Base-by-base conservation (phyloP, 768 basidiomycete species). In the Hemileccinum rubropunctum region DNA sequence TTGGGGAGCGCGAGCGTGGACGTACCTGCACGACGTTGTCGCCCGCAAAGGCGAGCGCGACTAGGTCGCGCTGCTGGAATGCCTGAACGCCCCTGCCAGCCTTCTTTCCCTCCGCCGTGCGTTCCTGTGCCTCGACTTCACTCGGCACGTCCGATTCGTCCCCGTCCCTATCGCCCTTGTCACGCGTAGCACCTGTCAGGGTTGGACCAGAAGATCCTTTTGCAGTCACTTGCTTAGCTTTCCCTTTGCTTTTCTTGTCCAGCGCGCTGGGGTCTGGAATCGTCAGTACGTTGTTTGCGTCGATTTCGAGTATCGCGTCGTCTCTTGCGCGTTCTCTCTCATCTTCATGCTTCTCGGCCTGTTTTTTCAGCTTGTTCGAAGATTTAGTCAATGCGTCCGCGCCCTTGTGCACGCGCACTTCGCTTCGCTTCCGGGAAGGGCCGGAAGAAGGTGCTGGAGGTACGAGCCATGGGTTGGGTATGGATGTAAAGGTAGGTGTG, bases 41-140 rank as follows among this genome's bases (percentile, higher is more conserved):
- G 3, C 93, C 95, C 2, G 95, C 95, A 72, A 99, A 99, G 0
- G 97, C 97, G 47, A 84, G 83, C 1, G 94, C 90, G 12, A 99
- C 94, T 12, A 98, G 75, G 57, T 98, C 93, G 34, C 91, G 78
- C 67, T 98, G 95, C 65, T 89, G 77, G 70, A 98, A 93, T 1
- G 89, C 88, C 45, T 77, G 79, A 0, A 81, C 64, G 20, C 72
- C 73, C 42, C 62, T 66, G 36, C 58, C 57, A 61, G 73, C 48
- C 64, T 73, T 61, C 77, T 83, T 37, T 67, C 61, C 57, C 72
- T 80, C 46, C 1, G 77, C 59, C 0, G 61, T 61, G 38, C 71
- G 70, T 59, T 88, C 88, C 58, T 88, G 89, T 21, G 79, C 84
- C 32, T 86, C 87, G 32, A 84, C 66, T 58, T 89, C 88, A 54